Base-by-base conservation (phyloP, 306 rosid genomes). In the Cucurbita pepo region DNA sequence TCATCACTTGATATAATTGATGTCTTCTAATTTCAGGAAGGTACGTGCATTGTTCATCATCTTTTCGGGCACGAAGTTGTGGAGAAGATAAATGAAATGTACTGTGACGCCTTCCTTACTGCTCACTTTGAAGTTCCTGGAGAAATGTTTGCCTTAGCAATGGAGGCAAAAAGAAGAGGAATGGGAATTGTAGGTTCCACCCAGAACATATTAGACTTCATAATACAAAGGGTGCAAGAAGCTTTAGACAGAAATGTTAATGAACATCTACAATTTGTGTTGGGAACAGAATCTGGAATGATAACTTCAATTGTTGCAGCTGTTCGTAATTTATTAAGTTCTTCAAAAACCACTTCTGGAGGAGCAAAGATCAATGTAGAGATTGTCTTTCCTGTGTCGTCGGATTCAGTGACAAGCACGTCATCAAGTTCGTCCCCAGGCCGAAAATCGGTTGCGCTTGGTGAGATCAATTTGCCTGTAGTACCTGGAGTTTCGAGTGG, bases 91-190 rank as follows among this genome's bases (percentile, higher is more conserved):
- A 89, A 89, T 66, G 96, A 89, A 82, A 86, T 89, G 95, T 94
- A 94, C 15, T 85, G 92, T 77, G 99, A 94, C 77, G 95, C 99
- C 41, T 91, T 89, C 75, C 96, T 94, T 71, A 94, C 99, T 37
- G 97, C 99, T 36, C 99, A 94, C 83, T 89, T 94, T 21, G 99
- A 94, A 84, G 99, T 94, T 70, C 99, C 97, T 10, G 99, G 99
- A 80, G 99, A 94, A 86, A 94, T 91, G 99, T 94, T 94, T 82
- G 82, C 96, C 55, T 77, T 91, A 89, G 97, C 97, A 44, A 91
- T 94, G 99, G 97, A 94, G 83, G 99, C 99, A 44, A 94, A 89
- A 79, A 89, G 89, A 81, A 94, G 99, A 85, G 96, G 97, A 82
- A 94, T 94, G 99, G 97, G 99, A 0, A 81, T 89, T 22, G 95